Evolutionary conservation across 257 asterid genomes (phyloP), one percentile per base, ranked within the genome.

Genomic region (Solanum clarkiae): DNA sequence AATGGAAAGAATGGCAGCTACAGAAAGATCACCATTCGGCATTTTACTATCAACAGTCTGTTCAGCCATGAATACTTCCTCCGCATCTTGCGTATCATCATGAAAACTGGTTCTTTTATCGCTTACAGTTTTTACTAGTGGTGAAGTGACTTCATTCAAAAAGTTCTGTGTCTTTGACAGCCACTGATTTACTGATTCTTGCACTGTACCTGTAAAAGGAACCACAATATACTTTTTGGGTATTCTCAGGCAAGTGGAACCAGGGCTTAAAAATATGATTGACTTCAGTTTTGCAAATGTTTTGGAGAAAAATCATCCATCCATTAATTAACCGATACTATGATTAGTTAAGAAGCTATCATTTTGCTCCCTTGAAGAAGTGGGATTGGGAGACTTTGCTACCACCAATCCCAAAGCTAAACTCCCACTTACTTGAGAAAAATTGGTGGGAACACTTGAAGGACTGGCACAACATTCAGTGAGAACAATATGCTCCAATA

Each of bases 111-210:
- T 88, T 86, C 49, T 90, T 87, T 91, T 87, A 47, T 94, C 98
- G 59, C 93, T 87, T 45, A 88, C 97, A 77, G 87, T 90, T 92
- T 95, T 95, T 24, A 90, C 94, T 15, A 94, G 89, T 80, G 99
- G 98, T 85, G 97, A 92, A 77, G 97, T 84, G 81, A 94, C 95
- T 85, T 93, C 95, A 84, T 70, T 91, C 80, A 93, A 86, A 89
- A 95, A 97, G 90, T 77, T 92, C 66, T 92, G 99, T 60, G 98
- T 97, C 94, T 90, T 95, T 10, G 94, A 91, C 74, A 97, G 86
- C 98, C 94, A 93, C 42, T 91, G 92, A 89, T 86, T 94, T 8
- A 97, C 89, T 17, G 98, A 92, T 82, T 93, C 94, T 91, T 96
- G 98, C 89, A 96, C 56, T 72, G 91, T 91, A 90, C 85, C 99